phyloP scores from a whole-genome alignment of 2,329 filamentous ascomycete genomes.

The Plectosphaerella cucumerina region DNA sequence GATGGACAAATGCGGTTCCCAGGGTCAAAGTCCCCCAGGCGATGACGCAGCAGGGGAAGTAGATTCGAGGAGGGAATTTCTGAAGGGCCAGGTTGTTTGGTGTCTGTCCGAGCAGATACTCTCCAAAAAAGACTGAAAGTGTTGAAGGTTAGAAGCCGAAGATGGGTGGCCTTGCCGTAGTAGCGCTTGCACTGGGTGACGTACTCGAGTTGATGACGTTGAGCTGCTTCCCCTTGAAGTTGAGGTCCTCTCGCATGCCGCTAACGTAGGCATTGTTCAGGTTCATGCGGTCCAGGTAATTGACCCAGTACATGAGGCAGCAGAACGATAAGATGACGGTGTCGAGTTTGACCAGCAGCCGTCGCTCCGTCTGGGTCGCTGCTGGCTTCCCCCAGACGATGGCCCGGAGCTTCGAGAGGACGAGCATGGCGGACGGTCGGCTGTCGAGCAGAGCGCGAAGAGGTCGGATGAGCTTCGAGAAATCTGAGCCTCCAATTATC shows the following conservation, averaged over 20 bases:
- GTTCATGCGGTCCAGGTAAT: conserved; percentile 32
- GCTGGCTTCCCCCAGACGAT: conserved; percentile 9
- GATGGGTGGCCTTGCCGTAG: too few relatives aligned
- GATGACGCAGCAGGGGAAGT: conserved; percentile 60
- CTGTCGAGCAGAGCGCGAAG: too few relatives aligned
- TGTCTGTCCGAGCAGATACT: conserved; percentile 52
- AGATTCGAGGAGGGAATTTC: conserved; percentile 58
- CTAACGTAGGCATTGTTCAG: conserved; percentile 32
- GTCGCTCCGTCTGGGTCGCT: conserved; percentile 23
- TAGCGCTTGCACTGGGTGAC: too few relatives aligned
- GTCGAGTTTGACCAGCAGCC: conserved; percentile 54
- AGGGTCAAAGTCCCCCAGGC: conserved; percentile 62
- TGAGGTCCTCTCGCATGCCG: conserved; percentile 32
- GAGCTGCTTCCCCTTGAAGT: conserved; percentile 29
- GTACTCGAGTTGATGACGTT: conserved; percentile 48
- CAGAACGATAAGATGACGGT: conserved; percentile 63
- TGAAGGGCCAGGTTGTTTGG: conserved; percentile 59
- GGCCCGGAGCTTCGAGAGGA: conserved; percentile 6
- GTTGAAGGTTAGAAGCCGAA: not conserved
- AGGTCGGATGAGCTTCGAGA: too few relatives aligned
- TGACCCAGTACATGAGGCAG: conserved; percentile 53
- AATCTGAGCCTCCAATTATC: too few relatives aligned
- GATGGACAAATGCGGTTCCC: conserved; percentile 48
- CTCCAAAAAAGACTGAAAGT: not conserved
- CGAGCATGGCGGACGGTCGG: not conserved